Percentiles rank a stretch among this genome's conserved stretches.
Evolutionary conservation across 495 filamentous ascomycete genomes (phyloP).

Genomic region (Podospora fimiseda): DNA sequence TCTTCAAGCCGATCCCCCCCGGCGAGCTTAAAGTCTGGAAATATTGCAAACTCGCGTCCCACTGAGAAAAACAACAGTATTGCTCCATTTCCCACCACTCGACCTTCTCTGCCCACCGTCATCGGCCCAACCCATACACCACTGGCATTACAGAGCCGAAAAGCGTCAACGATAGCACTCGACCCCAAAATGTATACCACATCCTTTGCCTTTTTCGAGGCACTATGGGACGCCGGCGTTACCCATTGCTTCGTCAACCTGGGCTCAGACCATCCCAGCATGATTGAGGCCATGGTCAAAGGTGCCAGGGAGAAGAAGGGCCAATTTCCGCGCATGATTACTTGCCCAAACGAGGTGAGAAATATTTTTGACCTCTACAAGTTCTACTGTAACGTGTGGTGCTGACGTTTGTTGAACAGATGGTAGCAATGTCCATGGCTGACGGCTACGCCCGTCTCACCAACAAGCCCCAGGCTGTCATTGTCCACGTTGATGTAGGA

Average conservation of each 20-base stretch:
- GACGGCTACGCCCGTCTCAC: constrained; percentile 90
- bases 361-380: neutral
- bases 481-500: constrained; percentile 94
- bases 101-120: neutral
- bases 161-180: constrained; percentile 2
- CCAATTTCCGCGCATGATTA: constrained; percentile 80
- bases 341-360: constrained; percentile 80
- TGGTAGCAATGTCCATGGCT: constrained; percentile 96
- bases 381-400: neutral
- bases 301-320: constrained; percentile 59
- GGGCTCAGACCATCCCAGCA: constrained; percentile 86
- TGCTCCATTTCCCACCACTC: neutral
- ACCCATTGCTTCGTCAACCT: constrained; percentile 91
- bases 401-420: constrained; percentile 46
- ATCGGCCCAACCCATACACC: neutral
- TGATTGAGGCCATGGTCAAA: constrained; percentile 95
- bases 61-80: neutral
- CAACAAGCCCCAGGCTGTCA: constrained; percentile 79
- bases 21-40: neutral
- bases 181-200: constrained; percentile 40
- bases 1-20: neutral
- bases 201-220: constrained; percentile 85
- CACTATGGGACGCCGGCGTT: constrained; percentile 85
- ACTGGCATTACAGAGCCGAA: neutral
- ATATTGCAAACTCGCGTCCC: neutral